These are phyloP conservation scores for Thelonectria blattea DNA, from an alignment of 2,329 filamentous ascomycete species.

Conservation along the genomic window DNA sequence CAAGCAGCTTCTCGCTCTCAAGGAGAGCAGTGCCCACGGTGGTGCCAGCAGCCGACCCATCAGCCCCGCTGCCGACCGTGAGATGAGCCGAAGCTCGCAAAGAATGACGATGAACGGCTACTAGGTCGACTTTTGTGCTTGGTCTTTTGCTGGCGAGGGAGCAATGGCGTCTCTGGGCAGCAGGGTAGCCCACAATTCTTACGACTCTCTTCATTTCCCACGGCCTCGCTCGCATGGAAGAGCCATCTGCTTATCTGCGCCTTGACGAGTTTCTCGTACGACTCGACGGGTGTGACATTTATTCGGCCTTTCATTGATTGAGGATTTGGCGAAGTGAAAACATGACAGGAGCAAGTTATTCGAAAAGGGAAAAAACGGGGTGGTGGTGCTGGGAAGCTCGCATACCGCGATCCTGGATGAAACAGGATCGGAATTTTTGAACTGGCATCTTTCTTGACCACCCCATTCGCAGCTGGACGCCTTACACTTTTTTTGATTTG, in stretches of 20 bases:
- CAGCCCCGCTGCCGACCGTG: slow-evolving; percentile 90
- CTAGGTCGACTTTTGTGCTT: slow-evolving; percentile 57
- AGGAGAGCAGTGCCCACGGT: slow-evolving; percentile 93
- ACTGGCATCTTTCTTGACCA: slow-evolving; percentile 19
- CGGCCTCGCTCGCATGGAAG: slow-evolving; percentile 40
- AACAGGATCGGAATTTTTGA: slow-evolving; percentile 7
- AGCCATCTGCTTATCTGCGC: slow-evolving; percentile 33
- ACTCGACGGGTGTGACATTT: slow-evolving; percentile 23
- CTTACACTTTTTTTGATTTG: slow-evolving; percentile 43
- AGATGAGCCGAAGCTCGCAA: slow-evolving; percentile 96
- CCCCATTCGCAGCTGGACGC: slow-evolving; percentile 24
- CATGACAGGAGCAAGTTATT: slow-evolving; percentile 25
- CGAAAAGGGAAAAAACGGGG: slow-evolving; percentile 14
- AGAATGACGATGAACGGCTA: slow-evolving; percentile 99
- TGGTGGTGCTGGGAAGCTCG: slow-evolving; percentile 13
- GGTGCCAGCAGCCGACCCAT: slow-evolving; percentile 84
- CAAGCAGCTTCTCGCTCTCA: slow-evolving; percentile 96
- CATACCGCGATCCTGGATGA: slow-evolving; percentile 2
- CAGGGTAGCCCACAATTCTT: slow-evolving; percentile 39
- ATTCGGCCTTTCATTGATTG: slow-evolving; percentile 27
- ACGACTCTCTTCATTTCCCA: slow-evolving; percentile 42
- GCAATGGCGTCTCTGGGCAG: slow-evolving; percentile 44
- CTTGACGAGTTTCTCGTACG: slow-evolving; percentile 22
- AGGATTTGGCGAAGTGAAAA: slow-evolving; percentile 32
- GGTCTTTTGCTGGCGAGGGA: slow-evolving; percentile 41